Evolutionary conservation across 495 filamentous ascomycete species (phyloP), one percentile per base, ranked within the genome.

Genomic region (Cercophora samala): DNA sequence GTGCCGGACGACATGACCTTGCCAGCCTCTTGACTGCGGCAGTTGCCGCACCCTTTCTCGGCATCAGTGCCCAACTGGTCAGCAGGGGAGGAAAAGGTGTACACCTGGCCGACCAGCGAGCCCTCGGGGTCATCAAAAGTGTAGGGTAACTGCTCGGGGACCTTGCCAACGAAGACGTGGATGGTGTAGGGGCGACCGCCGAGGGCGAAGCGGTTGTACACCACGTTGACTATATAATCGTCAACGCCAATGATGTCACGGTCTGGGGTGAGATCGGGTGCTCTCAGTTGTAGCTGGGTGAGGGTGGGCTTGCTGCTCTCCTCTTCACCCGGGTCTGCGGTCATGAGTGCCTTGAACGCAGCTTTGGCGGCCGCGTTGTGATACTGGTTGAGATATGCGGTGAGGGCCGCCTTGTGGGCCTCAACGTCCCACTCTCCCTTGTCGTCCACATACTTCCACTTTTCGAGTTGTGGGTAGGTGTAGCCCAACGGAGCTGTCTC

Each of bases 101-200:
- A 64, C 19, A 64, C 62, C 19, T 64, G 46, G 46, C 62, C 62
- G 6, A 64, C 51, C 5, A 64, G 42, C 5, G 62, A 55, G 22
- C 46, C 51, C 21, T 56, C 62, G 51, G 42, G 24, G 46, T 29
- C 46, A n/a, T 64, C 19, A 22, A 54, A 64, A 1, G 24, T 25
- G 24, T 64, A 64, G 51, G 62, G 62, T 3, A 64, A 17, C 8
- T 24, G 15, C 1, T 32, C 52, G 4, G 62, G 62, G 5, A 64
- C 62, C 24, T 32, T 54, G 64, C 64, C 64, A 26, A 66, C 21
- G 64, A 61, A 55, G 64, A 66, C 53, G 58, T 61, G 26, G 64
- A 66, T 66, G 11, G 64, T 66, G 64, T 66, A 66, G 19, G 64
- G 64, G 2, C 19, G 21, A 58, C 64, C 64, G 18, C 42, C 22